These are phyloP conservation scores for Clohesyomyces aquaticus DNA, from an alignment of 495 filamentous ascomycete genomes.

Conservation along the genomic window DNA sequence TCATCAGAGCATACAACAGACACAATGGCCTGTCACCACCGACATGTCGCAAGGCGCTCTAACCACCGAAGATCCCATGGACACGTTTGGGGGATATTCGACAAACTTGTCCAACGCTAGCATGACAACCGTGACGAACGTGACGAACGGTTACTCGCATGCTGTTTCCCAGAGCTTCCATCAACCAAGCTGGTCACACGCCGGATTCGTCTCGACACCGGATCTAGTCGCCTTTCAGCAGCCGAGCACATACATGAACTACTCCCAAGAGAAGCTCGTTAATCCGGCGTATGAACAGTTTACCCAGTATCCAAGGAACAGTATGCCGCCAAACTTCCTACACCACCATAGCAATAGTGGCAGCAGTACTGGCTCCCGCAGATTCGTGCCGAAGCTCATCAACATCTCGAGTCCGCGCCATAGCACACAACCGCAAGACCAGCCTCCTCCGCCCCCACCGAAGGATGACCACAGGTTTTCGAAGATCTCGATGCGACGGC, in stretches of 20 bases:
- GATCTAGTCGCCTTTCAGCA: slow-evolving; percentile 34
- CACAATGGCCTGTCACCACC: slow-evolving; percentile 32
- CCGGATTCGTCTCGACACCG: slow-evolving; percentile 28
- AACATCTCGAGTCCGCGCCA: slow-evolving; percentile 27
- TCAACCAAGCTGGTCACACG: slow-evolving; percentile 30
- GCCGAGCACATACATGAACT: slow-evolving; percentile 27
- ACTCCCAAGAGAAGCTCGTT: slow-evolving; percentile 24
- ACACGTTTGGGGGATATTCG: slow-evolving; percentile 19
- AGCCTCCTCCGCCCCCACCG: slow-evolving; percentile 33
- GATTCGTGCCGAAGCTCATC: slow-evolving; percentile 32
- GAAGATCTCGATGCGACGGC: slow-evolving; percentile 26
- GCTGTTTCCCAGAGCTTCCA: slow-evolving; percentile 31
- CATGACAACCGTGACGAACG: slow-evolving; percentile 15
- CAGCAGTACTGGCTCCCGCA: slow-evolving; percentile 19
- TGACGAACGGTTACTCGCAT: slow-evolving; percentile 22
- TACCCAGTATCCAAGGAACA: slow-evolving; percentile 26
- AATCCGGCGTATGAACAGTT: slow-evolving; percentile 32
- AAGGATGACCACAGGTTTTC: slow-evolving; percentile 36
- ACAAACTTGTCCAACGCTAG: not conserved
- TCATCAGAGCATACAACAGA: slow-evolving; percentile 21
- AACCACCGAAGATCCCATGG: slow-evolving; percentile 24
- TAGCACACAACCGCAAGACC: slow-evolving; percentile 12
- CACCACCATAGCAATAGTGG: too few relatives aligned
- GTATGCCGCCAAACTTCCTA: slow-evolving; percentile 33
- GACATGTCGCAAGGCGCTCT: slow-evolving; percentile 26